Percentiles rank a stretch among this genome's conserved stretches.
These are phyloP conservation scores for Teratosphaeria destructans DNA, from an alignment of 2,329 filamentous ascomycete species.

Conservation along the genomic window DNA sequence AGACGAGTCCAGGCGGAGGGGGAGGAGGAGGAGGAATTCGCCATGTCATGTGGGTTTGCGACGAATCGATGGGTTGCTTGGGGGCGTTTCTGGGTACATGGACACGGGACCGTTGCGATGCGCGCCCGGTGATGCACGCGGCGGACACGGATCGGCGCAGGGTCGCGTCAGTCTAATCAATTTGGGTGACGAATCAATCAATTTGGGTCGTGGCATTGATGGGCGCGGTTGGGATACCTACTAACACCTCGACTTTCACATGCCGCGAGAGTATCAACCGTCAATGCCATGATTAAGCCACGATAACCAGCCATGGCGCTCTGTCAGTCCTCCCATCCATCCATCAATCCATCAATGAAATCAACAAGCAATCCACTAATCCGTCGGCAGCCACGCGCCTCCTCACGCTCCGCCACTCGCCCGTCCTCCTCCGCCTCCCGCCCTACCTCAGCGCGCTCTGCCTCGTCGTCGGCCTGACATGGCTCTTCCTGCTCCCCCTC, in stretches of 20 bases:
- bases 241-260: background rate
- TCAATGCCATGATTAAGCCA: background rate
- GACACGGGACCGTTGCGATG: background rate
- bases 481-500: constrained; percentile 81
- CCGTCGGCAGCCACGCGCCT: constrained; percentile 38
- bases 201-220: background rate
- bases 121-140: background rate
- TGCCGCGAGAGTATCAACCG: background rate
- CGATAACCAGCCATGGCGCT: constrained; percentile 15
- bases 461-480: constrained; percentile 73
- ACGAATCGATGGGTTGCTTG: background rate
- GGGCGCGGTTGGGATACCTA: background rate
- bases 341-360: constrained; percentile 5
- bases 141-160: background rate
- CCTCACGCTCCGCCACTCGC: constrained; percentile 65
- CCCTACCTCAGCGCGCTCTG: constrained; percentile 80
- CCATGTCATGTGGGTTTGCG: constrained; percentile 23
- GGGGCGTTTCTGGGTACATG: background rate
- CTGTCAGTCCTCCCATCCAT: constrained; percentile 9
- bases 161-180: background rate
- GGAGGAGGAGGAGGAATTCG: constrained; percentile 26
- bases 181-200: background rate
- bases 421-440: constrained; percentile 70
- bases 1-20: constrained; percentile 29
- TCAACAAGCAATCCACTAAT: constrained; percentile 1